Conservation (phyloP, 208 protist species). For the Acanthamoeba culbertsoni region DNA sequence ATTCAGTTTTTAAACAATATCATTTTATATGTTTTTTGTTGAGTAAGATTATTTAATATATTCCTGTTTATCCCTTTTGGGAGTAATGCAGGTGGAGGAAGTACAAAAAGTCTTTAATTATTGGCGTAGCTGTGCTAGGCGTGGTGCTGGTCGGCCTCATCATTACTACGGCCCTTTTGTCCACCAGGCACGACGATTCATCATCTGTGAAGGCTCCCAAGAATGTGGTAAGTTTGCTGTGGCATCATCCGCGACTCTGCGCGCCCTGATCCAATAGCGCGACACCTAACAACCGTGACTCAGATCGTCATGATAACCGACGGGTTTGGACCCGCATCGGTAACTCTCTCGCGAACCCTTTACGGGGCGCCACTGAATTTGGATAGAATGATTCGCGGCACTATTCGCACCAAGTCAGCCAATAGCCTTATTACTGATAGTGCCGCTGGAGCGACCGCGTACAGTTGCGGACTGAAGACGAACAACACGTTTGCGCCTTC, state of each 20-base stretch:
- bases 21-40: background rate
- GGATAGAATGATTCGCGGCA: constrained; percentile 63
- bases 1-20: background rate
- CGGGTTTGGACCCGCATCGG: constrained; percentile 67
- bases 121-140: background rate
- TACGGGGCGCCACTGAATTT: constrained; percentile 38
- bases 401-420: constrained; percentile 61
- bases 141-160: background rate
- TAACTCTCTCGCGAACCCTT: background rate
- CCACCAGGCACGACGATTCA: background rate
- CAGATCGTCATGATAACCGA: constrained; percentile 69
- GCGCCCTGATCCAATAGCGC: background rate
- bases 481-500: constrained; percentile 40
- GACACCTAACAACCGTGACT: background rate
- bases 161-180: background rate
- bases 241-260: background rate
- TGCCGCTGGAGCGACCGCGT: constrained; percentile 74
- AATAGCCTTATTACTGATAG: constrained; percentile 64
- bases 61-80: background rate
- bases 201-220: background rate
- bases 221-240: background rate
- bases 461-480: constrained; percentile 67
- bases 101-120: background rate
- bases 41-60: too few species aligned
- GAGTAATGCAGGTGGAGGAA: background rate